Evolutionary conservation across 2,329 filamentous ascomycete species (phyloP).

Genomic region (Claviceps quebecensis): DNA sequence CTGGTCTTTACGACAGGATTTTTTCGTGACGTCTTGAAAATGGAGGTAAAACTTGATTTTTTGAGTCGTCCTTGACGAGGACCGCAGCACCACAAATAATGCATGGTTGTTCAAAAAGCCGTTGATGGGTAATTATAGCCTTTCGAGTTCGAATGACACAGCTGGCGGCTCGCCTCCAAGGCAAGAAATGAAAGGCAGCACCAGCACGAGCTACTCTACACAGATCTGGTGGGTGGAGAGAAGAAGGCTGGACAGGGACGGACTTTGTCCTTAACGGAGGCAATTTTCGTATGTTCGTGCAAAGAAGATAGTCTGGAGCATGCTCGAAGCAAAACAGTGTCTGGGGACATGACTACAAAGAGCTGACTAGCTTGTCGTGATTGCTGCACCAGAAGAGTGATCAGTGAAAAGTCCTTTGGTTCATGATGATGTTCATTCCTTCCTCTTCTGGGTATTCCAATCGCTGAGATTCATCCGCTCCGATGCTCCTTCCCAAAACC

Average conservation of each 20-base stretch:
- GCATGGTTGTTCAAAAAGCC: conserved; percentile 5
- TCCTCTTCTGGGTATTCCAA: background rate
- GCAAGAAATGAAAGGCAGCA: background rate
- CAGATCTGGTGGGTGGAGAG: background rate
- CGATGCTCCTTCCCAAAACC: background rate
- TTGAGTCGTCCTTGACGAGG: conserved; percentile 5
- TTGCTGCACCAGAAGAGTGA: background rate
- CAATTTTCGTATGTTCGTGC: background rate
- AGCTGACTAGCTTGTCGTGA: background rate
- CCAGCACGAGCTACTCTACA: background rate
- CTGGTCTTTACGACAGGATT: conserved; percentile 4
- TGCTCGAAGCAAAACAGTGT: background rate
- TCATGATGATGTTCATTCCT: conserved; percentile 1
- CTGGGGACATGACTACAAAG: background rate
- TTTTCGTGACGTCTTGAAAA: conserved; percentile 6
- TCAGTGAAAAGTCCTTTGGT: background rate
- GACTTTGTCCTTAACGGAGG: background rate
- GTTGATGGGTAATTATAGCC: background rate
- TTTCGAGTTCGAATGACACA: background rate
- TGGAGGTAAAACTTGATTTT: conserved; percentile 6
- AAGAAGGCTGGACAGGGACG: background rate
- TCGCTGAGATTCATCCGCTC: background rate
- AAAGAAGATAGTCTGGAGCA: background rate
- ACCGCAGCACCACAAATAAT: conserved; percentile 14
- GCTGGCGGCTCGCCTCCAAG: background rate